A percentile compares a stretch with the other conserved stretches of the same genome.
These are phyloP conservation scores for Lactuca saligna DNA, from an alignment of 129 eudicot genomes.

Conservation along the genomic window DNA sequence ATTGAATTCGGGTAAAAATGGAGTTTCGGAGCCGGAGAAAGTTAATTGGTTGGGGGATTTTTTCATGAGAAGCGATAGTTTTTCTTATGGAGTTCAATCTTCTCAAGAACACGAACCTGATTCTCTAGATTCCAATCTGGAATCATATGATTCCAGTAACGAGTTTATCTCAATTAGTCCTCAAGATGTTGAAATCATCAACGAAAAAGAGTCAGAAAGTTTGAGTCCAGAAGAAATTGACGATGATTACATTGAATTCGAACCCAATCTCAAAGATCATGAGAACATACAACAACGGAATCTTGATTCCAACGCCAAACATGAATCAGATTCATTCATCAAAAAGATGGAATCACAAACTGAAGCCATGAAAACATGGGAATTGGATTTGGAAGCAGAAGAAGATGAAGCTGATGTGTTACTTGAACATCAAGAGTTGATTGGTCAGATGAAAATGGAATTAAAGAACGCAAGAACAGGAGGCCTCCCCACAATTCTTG, in stretches of 20 bases:
- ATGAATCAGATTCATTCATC: constrained; percentile 35
- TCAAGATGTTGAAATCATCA: constrained; percentile 20
- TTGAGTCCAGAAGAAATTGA: constrained; percentile 28
- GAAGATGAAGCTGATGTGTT: constrained; percentile 62
- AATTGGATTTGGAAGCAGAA: constrained; percentile 48
- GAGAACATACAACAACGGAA: constrained; percentile 4
- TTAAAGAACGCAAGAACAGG: constrained; percentile 45
- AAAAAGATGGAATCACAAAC: constrained; percentile 22
- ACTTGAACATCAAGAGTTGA: constrained; percentile 55
- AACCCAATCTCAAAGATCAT: constrained; percentile 17
- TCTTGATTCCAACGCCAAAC: constrained; percentile 20
- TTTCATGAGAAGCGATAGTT: constrained; percentile 26
- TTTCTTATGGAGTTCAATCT: constrained; percentile 28
- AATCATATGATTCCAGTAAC: constrained; percentile 32
- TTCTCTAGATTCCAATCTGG: constrained; percentile 15
- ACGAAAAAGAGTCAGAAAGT: constrained; percentile 7
- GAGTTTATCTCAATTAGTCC: constrained; percentile 28
- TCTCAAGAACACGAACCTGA: constrained; percentile 20
- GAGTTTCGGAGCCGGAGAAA: constrained; percentile 16
- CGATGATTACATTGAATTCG: constrained; percentile 21
- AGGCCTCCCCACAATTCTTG: constrained; percentile 86
- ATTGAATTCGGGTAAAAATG: constrained; percentile 16
- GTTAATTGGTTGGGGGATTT: constrained; percentile 32
- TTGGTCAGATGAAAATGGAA: constrained; percentile 83
- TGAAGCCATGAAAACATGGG: constrained; percentile 27